Conservation (phyloP, 73 alveolate species). For the Stentor coeruleus region DNA sequence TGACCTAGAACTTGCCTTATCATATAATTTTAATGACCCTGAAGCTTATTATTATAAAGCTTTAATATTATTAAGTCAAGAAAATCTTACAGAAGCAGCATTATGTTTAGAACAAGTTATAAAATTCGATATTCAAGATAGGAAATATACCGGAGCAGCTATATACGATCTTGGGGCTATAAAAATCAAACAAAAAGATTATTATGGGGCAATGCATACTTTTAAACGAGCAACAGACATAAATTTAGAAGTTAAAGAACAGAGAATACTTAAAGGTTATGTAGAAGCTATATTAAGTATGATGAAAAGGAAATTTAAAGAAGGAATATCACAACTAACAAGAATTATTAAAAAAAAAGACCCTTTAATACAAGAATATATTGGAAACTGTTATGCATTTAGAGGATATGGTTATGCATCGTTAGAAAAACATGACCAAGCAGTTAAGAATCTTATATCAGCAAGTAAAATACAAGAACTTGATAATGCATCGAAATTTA, state of each 20-base stretch:
- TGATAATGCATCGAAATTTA: conserved; percentile 38
- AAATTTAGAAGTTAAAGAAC: conserved; percentile 36
- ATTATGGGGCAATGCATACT: conserved; percentile 50
- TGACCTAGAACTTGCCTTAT: conserved; percentile 40
- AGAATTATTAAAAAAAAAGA: conserved; percentile 26
- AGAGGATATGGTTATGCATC: conserved; percentile 54
- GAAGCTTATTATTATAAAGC: conserved; percentile 52
- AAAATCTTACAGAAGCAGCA: conserved; percentile 33
- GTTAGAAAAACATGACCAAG: conserved; percentile 41
- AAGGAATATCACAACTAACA: conserved; percentile 30
- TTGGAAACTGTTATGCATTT: conserved; percentile 44
- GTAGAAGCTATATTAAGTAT: conserved; percentile 48
- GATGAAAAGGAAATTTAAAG: conserved; percentile 53
- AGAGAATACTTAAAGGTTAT: conserved; percentile 37
- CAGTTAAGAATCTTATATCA: conserved; percentile 35
- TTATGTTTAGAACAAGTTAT: conserved; percentile 46
- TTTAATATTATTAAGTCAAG: conserved; percentile 26
- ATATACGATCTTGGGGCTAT: conserved; percentile 43
- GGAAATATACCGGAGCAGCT: conserved; percentile 34
- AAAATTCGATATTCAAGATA: conserved; percentile 30
- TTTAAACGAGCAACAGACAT: conserved; percentile 40
- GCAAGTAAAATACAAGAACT: conserved; percentile 22
- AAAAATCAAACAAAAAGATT: conserved; percentile 41
- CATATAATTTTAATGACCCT: conserved; percentile 30
- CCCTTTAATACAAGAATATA: conserved; percentile 36